Conservation (phyloP, 2,329 filamentous ascomycete species). For the Neopestalotiopsis clavispora region DNA sequence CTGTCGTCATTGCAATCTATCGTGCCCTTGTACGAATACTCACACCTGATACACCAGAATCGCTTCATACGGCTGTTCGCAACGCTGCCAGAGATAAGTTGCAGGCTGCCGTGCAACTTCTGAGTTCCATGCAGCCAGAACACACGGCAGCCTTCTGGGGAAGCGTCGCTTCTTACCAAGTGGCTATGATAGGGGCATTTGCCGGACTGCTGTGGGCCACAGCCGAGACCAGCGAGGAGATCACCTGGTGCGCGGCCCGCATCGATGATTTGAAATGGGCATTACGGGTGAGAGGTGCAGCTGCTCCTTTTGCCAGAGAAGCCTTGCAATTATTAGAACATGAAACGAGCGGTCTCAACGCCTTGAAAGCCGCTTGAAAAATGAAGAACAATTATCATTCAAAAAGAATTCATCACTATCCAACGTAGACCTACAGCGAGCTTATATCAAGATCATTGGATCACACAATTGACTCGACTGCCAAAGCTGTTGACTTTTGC, state of each 20-base stretch:
- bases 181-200: background rate
- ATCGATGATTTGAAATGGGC: background rate
- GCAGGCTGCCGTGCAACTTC: background rate
- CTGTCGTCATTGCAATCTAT: conserved; percentile 56
- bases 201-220: background rate
- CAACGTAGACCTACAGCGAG: too few relatives aligned
- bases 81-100: conserved; percentile 45
- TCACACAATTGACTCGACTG: too few relatives aligned
- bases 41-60: conserved; percentile 38
- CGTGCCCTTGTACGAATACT: conserved; percentile 53
- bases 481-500: too few relatives aligned
- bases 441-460: too few relatives aligned
- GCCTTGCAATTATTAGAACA: background rate
- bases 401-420: too few relatives aligned
- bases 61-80: conserved; percentile 22
- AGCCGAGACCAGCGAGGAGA: background rate
- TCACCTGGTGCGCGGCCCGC: background rate
- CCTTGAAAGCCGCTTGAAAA: background rate
- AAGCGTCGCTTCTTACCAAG: background rate
- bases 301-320: background rate
- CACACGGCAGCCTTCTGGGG: background rate
- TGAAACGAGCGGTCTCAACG: background rate
- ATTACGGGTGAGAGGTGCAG: background rate
- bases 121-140: background rate
- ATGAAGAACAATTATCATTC: too few relatives aligned